A percentile compares a stretch with the other conserved stretches of the same genome.
Evolutionary conservation across 2,329 filamentous ascomycete species (phyloP).

Genomic region (Penicillium paneum): DNA sequence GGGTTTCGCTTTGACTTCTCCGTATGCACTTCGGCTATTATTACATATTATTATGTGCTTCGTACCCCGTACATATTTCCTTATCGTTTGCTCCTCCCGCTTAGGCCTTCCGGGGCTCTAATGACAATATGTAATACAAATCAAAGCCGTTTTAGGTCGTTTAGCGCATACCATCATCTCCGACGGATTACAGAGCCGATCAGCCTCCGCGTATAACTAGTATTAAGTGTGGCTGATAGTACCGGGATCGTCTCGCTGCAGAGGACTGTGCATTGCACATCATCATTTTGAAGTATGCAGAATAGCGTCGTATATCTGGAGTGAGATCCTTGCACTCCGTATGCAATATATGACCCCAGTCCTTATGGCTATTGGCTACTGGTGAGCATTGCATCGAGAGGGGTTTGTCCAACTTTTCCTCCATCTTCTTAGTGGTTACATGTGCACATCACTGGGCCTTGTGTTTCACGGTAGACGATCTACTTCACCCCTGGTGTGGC

Average conservation of each 20-base stretch:
- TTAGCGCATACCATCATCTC: background rate
- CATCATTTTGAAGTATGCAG: conserved; percentile 13
- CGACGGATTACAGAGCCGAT: conserved; percentile 16
- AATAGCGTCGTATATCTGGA: conserved; percentile 6
- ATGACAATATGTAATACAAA: conserved; percentile 1
- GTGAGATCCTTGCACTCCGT: background rate
- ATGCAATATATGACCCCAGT: background rate
- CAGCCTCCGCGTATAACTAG: conserved; percentile 8
- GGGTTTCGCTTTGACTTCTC: background rate
- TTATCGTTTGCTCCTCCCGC: background rate
- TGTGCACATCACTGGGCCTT: conserved; percentile 18
- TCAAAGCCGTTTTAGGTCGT: conserved; percentile 3
- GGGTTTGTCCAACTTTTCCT: background rate
- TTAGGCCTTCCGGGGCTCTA: background rate
- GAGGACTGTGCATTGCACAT: conserved; percentile 19
- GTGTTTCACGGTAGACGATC: conserved; percentile 21
- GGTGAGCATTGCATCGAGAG: background rate
- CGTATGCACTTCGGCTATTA: background rate
- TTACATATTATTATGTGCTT: background rate
- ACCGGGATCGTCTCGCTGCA: conserved; percentile 1
- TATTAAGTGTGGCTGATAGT: conserved; percentile 9
- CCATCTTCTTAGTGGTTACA: conserved; percentile 13
- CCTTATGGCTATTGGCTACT: conserved; percentile 4
- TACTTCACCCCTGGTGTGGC: conserved; percentile 11
- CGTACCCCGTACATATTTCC: background rate